A percentile compares a stretch with the other conserved stretches of the same genome.
Evolutionary conservation across 257 asterid species (phyloP).

Genomic region (Solanum tarijense): DNA sequence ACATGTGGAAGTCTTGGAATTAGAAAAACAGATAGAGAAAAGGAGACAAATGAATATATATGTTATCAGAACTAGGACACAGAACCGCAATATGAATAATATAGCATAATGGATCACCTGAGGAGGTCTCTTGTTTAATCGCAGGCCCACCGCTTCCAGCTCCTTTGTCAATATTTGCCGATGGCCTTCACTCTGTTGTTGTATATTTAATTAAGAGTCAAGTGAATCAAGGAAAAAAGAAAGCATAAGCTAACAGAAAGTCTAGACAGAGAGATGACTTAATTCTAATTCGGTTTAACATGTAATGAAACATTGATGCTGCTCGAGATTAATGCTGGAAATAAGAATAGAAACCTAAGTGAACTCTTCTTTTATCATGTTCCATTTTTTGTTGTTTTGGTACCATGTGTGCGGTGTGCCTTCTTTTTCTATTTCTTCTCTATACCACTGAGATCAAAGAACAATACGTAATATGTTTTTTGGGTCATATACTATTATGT

Average conservation of each 20-base stretch:
- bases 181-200: slow-evolving; percentile 95
- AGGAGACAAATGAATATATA: slow-evolving; percentile 1
- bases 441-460: background rate
- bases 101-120: slow-evolving; percentile 41
- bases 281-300: background rate
- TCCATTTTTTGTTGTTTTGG: background rate
- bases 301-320: background rate
- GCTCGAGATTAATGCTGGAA: background rate
- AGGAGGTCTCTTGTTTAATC: slow-evolving; percentile 89
- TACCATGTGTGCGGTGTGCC: background rate
- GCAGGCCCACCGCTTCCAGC: slow-evolving; percentile 98
- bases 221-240: background rate
- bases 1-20: background rate
- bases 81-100: background rate
- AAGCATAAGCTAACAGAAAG: background rate
- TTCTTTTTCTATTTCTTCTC: background rate
- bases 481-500: background rate
- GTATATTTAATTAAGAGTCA: slow-evolving; percentile 9
- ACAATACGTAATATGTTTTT: background rate
- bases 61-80: background rate
- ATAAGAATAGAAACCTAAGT: background rate
- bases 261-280: background rate
- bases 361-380: background rate
- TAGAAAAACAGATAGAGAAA: background rate
- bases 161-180: slow-evolving; percentile 94